Conservation (phyloP, 257 asterid genomes). For the Fraxinus cuspidata region DNA sequence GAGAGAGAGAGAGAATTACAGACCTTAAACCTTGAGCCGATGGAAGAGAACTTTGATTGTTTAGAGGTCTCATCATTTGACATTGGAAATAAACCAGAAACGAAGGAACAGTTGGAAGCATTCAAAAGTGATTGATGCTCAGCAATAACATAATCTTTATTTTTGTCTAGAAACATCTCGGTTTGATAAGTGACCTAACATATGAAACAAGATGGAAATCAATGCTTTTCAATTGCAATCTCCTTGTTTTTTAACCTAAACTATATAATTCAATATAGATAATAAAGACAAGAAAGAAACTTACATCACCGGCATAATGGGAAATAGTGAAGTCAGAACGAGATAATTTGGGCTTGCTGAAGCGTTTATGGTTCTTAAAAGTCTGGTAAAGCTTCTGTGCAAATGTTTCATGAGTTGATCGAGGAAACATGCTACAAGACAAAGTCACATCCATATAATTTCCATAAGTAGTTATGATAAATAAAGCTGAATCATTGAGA, state of each 20-base stretch:
- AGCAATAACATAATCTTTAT: constrained; percentile 96
- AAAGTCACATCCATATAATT: constrained; percentile 4
- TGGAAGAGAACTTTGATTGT: constrained; percentile 94
- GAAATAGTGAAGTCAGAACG: constrained; percentile 93
- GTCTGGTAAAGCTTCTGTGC: constrained; percentile 59
- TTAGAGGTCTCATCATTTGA: constrained; percentile 86
- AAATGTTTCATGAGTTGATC: constrained; percentile 60
- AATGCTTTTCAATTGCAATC: constrained; percentile 21
- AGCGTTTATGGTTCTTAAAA: constrained; percentile 49
- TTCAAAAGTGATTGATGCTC: constrained; percentile 93
- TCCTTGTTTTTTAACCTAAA: background rate
- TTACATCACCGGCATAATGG: constrained; percentile 98
- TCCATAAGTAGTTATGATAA: constrained; percentile 13
- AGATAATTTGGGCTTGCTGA: constrained; percentile 93
- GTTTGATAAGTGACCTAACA: constrained; percentile 96
- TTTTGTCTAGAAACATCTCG: constrained; percentile 89
- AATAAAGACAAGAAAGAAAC: constrained; percentile 31
- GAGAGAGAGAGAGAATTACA: constrained; percentile 15
- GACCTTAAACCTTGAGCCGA: constrained; percentile 96
- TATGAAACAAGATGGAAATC: constrained; percentile 18
- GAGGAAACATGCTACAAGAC: constrained; percentile 53
- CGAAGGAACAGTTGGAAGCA: constrained; percentile 84
- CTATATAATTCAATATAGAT: background rate
- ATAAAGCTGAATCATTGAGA: constrained; percentile 2
- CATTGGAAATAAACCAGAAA: constrained; percentile 72